Percentiles rank a stretch among this genome's conserved stretches.
These are phyloP conservation scores for Colletotrichum sp. DNA, from an alignment of 2,329 filamentous ascomycete genomes.

Conservation along the genomic window DNA sequence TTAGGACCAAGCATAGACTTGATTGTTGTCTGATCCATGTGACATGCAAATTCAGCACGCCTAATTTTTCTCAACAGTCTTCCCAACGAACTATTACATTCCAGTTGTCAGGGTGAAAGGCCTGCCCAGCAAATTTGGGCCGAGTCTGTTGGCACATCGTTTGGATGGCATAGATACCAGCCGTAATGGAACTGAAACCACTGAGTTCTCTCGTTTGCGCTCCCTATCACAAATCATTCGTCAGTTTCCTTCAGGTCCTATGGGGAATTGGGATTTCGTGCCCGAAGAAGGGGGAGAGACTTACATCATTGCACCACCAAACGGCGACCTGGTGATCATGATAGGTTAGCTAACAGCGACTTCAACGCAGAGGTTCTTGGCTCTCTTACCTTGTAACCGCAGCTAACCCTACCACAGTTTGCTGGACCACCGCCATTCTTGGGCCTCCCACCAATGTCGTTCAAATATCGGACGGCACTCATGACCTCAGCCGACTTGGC, in stretches of 20 bases:
- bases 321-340: not conserved
- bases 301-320: not conserved
- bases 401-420: not conserved
- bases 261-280: fast-evolving
- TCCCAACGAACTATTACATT: not conserved
- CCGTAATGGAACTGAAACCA: not conserved
- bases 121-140: not conserved
- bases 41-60: not conserved
- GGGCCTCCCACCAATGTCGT: not conserved
- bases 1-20: not conserved
- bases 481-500: not conserved
- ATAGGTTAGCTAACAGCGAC: not conserved
- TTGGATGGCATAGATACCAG: not conserved
- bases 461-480: not conserved
- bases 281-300: not conserved
- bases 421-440: not conserved
- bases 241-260: not conserved
- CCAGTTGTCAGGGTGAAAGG: not conserved
- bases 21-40: not conserved
- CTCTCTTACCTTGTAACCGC: not conserved
- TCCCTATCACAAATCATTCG: not conserved
- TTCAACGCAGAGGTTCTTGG: not conserved
- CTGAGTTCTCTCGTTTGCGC: not conserved
- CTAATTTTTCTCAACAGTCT: not conserved
- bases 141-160: not conserved